Evolutionary conservation across 768 basidiomycete species (phyloP), one percentile per base, ranked within the genome.

Genomic region (Leccinellum albellum): DNA sequence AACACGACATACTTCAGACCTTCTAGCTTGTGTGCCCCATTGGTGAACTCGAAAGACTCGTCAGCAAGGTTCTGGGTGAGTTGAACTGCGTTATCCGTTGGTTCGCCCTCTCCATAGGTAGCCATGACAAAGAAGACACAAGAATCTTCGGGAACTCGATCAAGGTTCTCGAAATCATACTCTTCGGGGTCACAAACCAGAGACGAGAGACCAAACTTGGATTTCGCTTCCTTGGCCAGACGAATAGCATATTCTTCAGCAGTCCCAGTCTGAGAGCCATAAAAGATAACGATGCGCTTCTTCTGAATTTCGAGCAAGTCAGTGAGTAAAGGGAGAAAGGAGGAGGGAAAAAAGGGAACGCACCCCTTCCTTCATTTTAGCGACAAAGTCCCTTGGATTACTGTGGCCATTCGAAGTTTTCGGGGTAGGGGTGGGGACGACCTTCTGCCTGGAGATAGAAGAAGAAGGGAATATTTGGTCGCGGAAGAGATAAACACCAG

Each of bases 141-240:
- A 61, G 82, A 87, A 71, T 94, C 88, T 63, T 89, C 88, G 0
- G 97, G 91, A 28, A 98, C 72, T 69, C 87, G 80, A 74, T 98
- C 96, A 60, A 98, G 85, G 72, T 90, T 94, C 71, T 95, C 93
- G 69, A 98, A 98, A 70, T 98, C 97, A 72, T 98, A 98, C 74
- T 99, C 96, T 73, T 99, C 97, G 3, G 95, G 94, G 69, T 99
- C 96, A 68, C 94, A 97, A 15, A 99, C 96, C 54, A 98, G 86
- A 7, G 94, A 97, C 10, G 93, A 89, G 15, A 98, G 81, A 50
- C 96, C 96, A 61, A 92, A 99, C 69, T 96, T 93, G 59, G 91
- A 82, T 75, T 99, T 99, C 40, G 93, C 94, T 71, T 99, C 96
- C 77, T 98, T 98, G 14, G 96, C 96, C 10, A 99, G 82, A 72